These are phyloP conservation scores for Phlyctochytrium bullatum DNA, from an alignment of 192 early-diverging fungal genomes.

Conservation along the genomic window DNA sequence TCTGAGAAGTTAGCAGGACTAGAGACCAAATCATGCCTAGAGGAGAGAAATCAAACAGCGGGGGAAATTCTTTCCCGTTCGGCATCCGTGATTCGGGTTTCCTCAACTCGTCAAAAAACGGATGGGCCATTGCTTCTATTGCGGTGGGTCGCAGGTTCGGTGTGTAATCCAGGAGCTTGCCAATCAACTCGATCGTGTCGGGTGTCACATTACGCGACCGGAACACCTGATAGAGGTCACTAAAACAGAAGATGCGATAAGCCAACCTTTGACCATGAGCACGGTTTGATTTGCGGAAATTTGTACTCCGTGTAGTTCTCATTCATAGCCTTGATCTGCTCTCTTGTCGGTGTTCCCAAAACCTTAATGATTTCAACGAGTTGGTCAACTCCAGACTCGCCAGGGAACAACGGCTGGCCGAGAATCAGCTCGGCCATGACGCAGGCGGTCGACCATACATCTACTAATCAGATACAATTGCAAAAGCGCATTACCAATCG, in stretches of 20 bases:
- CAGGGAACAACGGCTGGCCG: slow-evolving; percentile 90
- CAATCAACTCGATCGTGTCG: slow-evolving; percentile 86
- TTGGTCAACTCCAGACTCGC: slow-evolving; percentile 97
- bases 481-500: slow-evolving; percentile 67
- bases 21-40: slow-evolving; percentile 49
- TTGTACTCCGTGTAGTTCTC: slow-evolving; percentile 98
- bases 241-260: not conserved
- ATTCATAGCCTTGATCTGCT: slow-evolving; percentile 98
- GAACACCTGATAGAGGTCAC: slow-evolving; percentile 63
- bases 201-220: slow-evolving; percentile 71
- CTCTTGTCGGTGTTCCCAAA: slow-evolving; percentile 90
- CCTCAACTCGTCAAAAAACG: slow-evolving; percentile 97
- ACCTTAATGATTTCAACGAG: slow-evolving; percentile 99
- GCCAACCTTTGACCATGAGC: slow-evolving; percentile 78
- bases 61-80: slow-evolving; percentile 80
- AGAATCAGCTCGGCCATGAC: slow-evolving; percentile 96
- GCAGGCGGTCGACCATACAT: slow-evolving; percentile 95
- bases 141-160: slow-evolving; percentile 77
- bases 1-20: slow-evolving; percentile 46
- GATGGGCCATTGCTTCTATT: slow-evolving; percentile 88
- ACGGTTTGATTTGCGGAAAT: slow-evolving; percentile 96
- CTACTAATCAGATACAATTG: slow-evolving; percentile 38
- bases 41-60: slow-evolving; percentile 86
- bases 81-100: slow-evolving; percentile 76
- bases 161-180: slow-evolving; percentile 87